Percentiles rank a stretch among this genome's conserved stretches.
These are phyloP conservation scores for Garcia nutans DNA, from an alignment of 345 rosid species.

Conservation along the genomic window DNA sequence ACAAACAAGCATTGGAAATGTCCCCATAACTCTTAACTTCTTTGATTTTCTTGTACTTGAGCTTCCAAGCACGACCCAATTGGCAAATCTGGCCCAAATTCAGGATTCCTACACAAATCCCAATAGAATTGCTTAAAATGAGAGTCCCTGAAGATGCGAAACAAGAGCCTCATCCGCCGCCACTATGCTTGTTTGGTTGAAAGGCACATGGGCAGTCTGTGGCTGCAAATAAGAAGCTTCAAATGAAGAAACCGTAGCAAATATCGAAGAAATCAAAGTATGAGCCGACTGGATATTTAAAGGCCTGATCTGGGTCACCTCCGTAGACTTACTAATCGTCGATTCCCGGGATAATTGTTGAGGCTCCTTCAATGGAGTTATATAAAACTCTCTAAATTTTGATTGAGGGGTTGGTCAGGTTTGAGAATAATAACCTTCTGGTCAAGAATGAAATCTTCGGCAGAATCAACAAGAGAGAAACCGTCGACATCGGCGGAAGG, in stretches of 20 bases:
- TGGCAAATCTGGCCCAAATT: conserved; percentile 39
- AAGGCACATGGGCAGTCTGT: conserved; percentile 82
- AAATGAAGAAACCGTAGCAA: conserved; percentile 68
- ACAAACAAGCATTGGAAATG: too few species aligned
- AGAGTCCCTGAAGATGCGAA: conserved; percentile 59
- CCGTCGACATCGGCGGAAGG: conserved; percentile 38
- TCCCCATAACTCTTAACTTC: conserved; percentile 77
- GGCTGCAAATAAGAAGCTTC: conserved; percentile 88
- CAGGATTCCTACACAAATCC: conserved; percentile 48
- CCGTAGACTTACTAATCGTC: conserved; percentile 14
- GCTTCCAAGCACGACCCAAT: conserved; percentile 84
- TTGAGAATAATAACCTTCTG: conserved; percentile 91
- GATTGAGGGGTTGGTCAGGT: conserved; percentile 51
- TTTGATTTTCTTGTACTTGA: conserved; percentile 88
- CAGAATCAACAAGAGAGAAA: conserved; percentile 69
- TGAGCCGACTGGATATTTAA: conserved; percentile 44
- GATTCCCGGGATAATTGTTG: background rate
- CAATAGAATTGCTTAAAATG: conserved; percentile 63
- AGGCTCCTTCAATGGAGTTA: background rate
- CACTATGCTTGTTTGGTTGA: conserved; percentile 53
- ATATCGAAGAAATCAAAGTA: conserved; percentile 65
- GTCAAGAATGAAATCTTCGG: conserved; percentile 87
- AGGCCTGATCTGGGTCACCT: conserved; percentile 34
- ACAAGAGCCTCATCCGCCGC: conserved; percentile 79
- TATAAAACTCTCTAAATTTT: background rate